Evolutionary conservation across 129 eudicot species (phyloP), one percentile per base, ranked within the genome.

Genomic region (Ambrosia trifida): DNA sequence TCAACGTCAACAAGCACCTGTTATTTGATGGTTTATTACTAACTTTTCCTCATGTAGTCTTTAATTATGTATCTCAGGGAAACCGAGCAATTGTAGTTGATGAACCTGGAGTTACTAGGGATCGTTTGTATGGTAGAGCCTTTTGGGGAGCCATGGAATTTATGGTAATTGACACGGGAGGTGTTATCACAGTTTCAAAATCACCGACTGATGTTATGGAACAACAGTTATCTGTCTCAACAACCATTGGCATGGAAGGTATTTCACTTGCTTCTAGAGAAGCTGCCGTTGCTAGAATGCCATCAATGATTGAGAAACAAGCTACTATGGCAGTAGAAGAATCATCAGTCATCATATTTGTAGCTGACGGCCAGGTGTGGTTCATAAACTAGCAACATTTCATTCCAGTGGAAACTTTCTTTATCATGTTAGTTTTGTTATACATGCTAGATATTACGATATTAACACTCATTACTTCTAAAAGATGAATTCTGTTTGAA

Each of bases 231-330:
- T 85, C 95, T 33, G 83, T 94, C 41, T 83, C 99, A 49, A 89
- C 99, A 20, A 90, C 99, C 57, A 90, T 94, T 57, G 99, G 99
- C 75, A 94, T 94, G 98, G 97, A 94, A 83, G 98, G 98, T 61
- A 94, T 94, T 72, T 88, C 98, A 51, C 92, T 89, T 76, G 97
- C 93, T 72, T 77, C 86, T 62, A 84, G 98, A 81, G 98, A 94
- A 80, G 96, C 98, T 73, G 98, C 98, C 65, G 87, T 94, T 77
- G 95, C 98, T 70, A 85, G 88, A 77, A 94, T 94, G 98, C 98
- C 98, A n/a, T 85, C 98, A 43, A 86, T 87, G 95, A 86, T 94
- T 51, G 98, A 94, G 83, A 89, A 79, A 60, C 98, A 94, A 72
- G 98, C 98, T 64, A 79, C 90, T 43, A 74, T 84, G 45, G 98